Base-by-base conservation (phyloP, 2,329 filamentous ascomycete species). In the Tricladium varicosporioides region DNA sequence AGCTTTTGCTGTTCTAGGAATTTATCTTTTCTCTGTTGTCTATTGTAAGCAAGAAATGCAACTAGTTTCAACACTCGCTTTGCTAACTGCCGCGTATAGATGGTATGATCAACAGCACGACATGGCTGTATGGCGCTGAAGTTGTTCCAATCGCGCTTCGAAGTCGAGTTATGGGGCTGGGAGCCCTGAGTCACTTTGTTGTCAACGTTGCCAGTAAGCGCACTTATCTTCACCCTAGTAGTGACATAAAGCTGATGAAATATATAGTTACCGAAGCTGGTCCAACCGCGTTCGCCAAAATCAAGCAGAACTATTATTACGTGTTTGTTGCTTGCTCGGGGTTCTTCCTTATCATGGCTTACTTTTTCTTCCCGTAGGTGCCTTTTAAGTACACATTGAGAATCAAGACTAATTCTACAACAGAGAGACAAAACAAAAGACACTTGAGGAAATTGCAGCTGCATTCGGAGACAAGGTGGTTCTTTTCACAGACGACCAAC, bases 231-330 rank as follows among this genome's bases (percentile, higher is more conserved):
- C 7, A 27, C 7, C 22, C 22, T 7, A 27, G 7, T 7, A 27
- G 22, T 27, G 22, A 27, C 7, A 7, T 27, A 27, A 4, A 27
- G 22, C 22, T 27, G 7, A 27, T 7, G 22, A 27, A 27, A 27
- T 27, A 27, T 27, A 27, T 7, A 71, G 73, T 80, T 62, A 81
- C 79, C 51, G 77, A 81, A 66, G 79, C 78, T 5, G 80, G 80
- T 0, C 80, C 80, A 0, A 80, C 74, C 51, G 80, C 81, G 0
- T 83, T 84, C 62, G 78, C 78, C 13, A 81, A 75, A 45, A 84
- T 84, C 53, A 66, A 74, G n/a, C 76, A 84, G 62, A 84, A 83
- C 60, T 84, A 83, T 66, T 84, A 84, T 66, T 84, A 83, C 58
- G 80, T 84, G 15, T 84, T 84, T 58, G 79, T 83, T 1, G 76